Conservation (phyloP, 1,284 basidiomycete genomes). For the Pseudozyma tsukubaensis region DNA sequence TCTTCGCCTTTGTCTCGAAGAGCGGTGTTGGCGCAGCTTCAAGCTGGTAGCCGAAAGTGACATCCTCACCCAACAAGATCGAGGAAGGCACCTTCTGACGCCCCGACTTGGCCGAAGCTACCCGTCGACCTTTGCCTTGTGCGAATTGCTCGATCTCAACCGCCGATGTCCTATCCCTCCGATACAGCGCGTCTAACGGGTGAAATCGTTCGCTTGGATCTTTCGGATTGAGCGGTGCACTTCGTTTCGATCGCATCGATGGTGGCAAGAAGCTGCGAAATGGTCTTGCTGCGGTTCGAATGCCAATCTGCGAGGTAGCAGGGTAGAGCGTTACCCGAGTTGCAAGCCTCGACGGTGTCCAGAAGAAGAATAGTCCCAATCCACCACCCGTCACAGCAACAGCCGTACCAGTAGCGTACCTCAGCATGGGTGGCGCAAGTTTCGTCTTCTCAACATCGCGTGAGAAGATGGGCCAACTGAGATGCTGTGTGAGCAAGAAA, state of each 20-base stretch:
- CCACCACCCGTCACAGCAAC: conserved; percentile 26
- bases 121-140: conserved; percentile 31
- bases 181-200: conserved; percentile 27
- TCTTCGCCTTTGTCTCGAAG: conserved; percentile 34
- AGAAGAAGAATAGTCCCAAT: conserved; percentile 48
- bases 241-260: conserved; percentile 25
- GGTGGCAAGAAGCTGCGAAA: conserved; percentile 31
- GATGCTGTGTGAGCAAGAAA: conserved; percentile 46
- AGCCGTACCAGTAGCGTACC: conserved; percentile 30
- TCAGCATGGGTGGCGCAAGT: conserved; percentile 33
- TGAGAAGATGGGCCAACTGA: conserved; percentile 48
- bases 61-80: conserved; percentile 40
- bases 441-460: conserved; percentile 44
- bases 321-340: conserved; percentile 53
- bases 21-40: conserved; percentile 45
- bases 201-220: conserved; percentile 39
- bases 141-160: conserved; percentile 36
- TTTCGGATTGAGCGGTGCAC: conserved; percentile 28
- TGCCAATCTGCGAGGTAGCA: conserved; percentile 35
- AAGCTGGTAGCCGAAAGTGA: conserved; percentile 44
- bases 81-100: conserved; percentile 39
- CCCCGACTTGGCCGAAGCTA: conserved; percentile 19
- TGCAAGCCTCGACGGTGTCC: conserved; percentile 41
- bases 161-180: conserved; percentile 41
- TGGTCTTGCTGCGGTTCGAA: conserved; percentile 31